Evolutionary conservation across 2,329 filamentous ascomycete species (phyloP).

Genomic region (Penicillium sp.): DNA sequence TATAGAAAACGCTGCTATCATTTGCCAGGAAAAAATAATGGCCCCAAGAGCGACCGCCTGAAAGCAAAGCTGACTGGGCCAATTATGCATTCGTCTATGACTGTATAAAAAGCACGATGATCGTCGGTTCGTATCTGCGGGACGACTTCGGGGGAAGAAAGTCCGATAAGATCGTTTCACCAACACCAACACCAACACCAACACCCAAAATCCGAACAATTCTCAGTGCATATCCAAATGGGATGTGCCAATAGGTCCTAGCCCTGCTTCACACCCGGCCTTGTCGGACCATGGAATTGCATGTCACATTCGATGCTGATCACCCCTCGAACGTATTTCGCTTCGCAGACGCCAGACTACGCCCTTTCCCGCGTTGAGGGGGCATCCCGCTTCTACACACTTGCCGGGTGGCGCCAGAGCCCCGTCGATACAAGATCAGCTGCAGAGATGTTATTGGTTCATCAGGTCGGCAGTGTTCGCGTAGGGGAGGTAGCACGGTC

Average conservation of each 20-base stretch:
- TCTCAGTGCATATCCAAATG: not conserved
- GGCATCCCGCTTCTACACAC: constrained; percentile 27
- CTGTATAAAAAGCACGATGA: not conserved
- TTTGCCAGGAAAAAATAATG: too few relatives aligned
- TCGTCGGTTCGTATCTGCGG: constrained; percentile 2
- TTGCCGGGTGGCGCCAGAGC: constrained; percentile 35
- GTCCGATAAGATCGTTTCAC: not conserved
- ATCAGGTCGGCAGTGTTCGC: constrained; percentile 87
- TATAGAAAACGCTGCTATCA: too few relatives aligned
- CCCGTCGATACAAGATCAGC: constrained; percentile 20
- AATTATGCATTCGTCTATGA: not conserved
- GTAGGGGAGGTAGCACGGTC: constrained; percentile 91
- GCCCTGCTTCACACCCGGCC: not conserved
- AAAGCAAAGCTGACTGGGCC: not conserved
- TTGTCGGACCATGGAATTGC: constrained; percentile 20
- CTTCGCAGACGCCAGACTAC: constrained; percentile 38
- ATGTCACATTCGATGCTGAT: constrained; percentile 38
- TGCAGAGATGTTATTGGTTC: constrained; percentile 72
- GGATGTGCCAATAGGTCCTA: not conserved
- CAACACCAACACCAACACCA: not conserved
- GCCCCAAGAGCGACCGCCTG: too few relatives aligned
- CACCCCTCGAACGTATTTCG: constrained; percentile 41
- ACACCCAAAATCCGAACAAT: not conserved
- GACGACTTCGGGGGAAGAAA: not conserved
- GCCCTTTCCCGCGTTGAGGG: constrained; percentile 19